Base-by-base conservation (phyloP, 768 basidiomycete species). In the Lenzites betulinus region DNA sequence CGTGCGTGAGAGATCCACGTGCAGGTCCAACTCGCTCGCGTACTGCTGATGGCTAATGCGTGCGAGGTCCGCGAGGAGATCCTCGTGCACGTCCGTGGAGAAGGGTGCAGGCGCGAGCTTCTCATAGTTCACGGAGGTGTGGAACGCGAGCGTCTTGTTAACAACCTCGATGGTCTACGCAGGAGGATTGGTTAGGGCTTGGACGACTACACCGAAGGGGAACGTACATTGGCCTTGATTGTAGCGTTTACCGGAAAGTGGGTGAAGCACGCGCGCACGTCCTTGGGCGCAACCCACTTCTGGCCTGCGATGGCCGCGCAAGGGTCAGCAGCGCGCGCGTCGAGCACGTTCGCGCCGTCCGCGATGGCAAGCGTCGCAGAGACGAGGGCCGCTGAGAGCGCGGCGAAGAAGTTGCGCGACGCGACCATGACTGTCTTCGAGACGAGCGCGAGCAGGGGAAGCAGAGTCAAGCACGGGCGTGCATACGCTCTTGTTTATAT, bases 101-200 rank as follows among this genome's bases (percentile, higher is more conserved):
- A 83, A 86, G 6, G 85, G 85, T 22, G 71, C 67, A 0, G 84
- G 83, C 1, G 85, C 84, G 52, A 75, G 73, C 43, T 82, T 76
- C 69, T 85, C 79, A 58, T 86, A 86, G 73, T 85, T 86, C 25
- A 81, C 78, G 2, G 85, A 86, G 0, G 84, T 83, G 66, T 86
- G 85, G 67, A 88, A 86, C 15, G 81, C 78, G 9, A 86, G 69
- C 0, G 82, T 83, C 67, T 82, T 84, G 65, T 77, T 85, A 44
- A 85, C 74, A 9, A 83, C 82, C 60, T 86, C 81, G 36, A 86
- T 75, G 50, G 82, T 79, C 84, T 86, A 25, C 16, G 28, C 20
- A 16, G 1, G 13, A 4, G 3, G 18, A 30, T 28, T 18, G 20
- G 7, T 35, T 30, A 58, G 28, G 35, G n/a, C n/a, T 22, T 16